A percentile compares a stretch with the other conserved stretches of the same genome.
Evolutionary conservation across 441 rosid genomes (phyloP).

Genomic region (Gossypium trilobum): DNA sequence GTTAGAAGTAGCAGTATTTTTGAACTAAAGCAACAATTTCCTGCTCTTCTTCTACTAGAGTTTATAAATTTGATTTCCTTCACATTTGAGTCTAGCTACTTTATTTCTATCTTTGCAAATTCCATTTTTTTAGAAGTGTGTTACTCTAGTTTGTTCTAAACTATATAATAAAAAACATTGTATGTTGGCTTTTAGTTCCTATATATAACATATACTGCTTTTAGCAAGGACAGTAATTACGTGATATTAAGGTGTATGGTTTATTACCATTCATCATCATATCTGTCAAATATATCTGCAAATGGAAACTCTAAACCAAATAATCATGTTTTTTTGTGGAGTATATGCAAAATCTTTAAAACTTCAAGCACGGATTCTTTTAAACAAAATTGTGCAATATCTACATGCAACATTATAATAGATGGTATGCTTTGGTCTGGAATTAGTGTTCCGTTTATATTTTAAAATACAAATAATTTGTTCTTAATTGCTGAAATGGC

Average conservation of each 20-base stretch:
- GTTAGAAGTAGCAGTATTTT: not conserved
- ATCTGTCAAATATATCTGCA: not conserved
- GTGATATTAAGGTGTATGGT: not conserved
- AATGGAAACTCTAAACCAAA: not conserved
- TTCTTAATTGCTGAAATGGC: conserved; percentile 29
- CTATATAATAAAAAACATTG: not conserved
- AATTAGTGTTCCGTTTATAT: conserved; percentile 13
- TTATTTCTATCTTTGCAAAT: not conserved
- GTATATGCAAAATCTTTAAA: not conserved
- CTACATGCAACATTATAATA: not conserved
- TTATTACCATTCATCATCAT: not conserved
- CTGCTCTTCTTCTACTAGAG: not conserved
- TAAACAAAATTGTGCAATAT: not conserved
- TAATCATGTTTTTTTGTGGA: not conserved
- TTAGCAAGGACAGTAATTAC: not conserved
- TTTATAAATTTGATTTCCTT: not conserved
- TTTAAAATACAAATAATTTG: conserved; percentile 13
- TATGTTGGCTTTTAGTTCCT: not conserved
- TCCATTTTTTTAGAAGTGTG: not conserved
- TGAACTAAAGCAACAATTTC: not conserved
- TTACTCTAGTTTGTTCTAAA: not conserved
- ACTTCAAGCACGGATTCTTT: not conserved
- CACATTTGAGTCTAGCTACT: not conserved
- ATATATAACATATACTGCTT: not conserved
- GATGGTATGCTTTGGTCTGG: conserved; percentile 9